Evolutionary conservation across 192 early-diverging fungal species (phyloP), one percentile per base, ranked within the genome.

Genomic region (Mortierella alpina): DNA sequence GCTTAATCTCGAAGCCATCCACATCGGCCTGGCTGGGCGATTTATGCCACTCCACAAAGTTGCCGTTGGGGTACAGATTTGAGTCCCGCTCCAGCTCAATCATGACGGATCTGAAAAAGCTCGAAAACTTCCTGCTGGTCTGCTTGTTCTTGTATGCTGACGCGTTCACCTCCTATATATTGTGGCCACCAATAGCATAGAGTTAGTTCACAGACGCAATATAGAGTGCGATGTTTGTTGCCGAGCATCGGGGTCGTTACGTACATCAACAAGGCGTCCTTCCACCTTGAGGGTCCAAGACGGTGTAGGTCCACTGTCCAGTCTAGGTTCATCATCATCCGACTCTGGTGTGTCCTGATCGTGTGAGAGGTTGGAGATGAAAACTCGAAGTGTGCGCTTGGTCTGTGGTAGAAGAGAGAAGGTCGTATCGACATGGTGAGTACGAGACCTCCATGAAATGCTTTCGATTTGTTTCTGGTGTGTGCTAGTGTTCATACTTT

Each of bases 1-100:
- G 90, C 68, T 97, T 98, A 46, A 98, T 89, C 77, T 99, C 96
- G 74, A 99, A 93, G 10, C 96, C 96, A 75, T 99, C 93, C 13
- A 82, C 70, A 59, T 94, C 92, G 15, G 87, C 78, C 39, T 57
- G 47, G 65, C 69, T 77, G 11, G 81, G 64, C 20, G 83, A 66
- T 62, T 90, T 90, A 61, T 86, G 82, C 91, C 92, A 94, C 85
- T 93, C 94, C 22, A 94, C 90, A 44, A 91, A 74, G 79, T 94
- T 95, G 41, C 91, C 90, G 48, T 96, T 95, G 7, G 91, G 87
- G 73, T 93, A 94, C 72, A 93, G 53, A 53, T 88, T 86, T 8
- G 91, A 88, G 75, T 95, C 92, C 39, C 96, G 91, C 18, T 95
- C 88, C 71, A 97, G 79, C 59, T 96, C 92, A 44, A 98, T 95